Percentiles rank a stretch among this genome's conserved stretches.
Evolutionary conservation across 495 filamentous ascomycete genomes (phyloP).

Genomic region (Amorphotheca resinae): DNA sequence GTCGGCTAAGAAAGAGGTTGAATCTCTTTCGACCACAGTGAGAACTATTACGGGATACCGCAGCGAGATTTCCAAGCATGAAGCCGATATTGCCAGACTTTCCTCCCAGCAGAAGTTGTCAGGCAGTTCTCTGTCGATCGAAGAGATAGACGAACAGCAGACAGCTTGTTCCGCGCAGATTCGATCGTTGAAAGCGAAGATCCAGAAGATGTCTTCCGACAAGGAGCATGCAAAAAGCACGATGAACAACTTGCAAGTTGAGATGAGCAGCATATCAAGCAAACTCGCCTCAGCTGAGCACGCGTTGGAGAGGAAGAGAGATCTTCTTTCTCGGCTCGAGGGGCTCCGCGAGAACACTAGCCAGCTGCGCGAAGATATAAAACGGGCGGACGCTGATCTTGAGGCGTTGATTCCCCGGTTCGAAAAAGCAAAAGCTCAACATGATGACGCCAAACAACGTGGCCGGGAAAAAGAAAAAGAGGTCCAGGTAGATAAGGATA

Average conservation of each 20-base stretch:
- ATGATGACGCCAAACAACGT: conserved; percentile 61
- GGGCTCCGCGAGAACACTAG: conserved; percentile 54
- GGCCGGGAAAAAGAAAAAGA: conserved; percentile 62
- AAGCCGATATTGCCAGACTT: conserved; percentile 58
- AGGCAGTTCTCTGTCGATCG: conserved; percentile 50
- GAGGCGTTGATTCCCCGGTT: conserved; percentile 59
- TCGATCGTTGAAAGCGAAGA: conserved; percentile 44
- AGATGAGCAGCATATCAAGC: conserved; percentile 54
- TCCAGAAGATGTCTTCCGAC: conserved; percentile 51
- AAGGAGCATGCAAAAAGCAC: conserved; percentile 55
- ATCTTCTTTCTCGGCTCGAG: conserved; percentile 53
- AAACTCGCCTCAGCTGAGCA: conserved; percentile 55
- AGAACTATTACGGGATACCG: conserved; percentile 59
- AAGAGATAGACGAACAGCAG: conserved; percentile 74
- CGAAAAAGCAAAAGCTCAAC: conserved; percentile 54
- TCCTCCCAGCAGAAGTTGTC: conserved; percentile 56
- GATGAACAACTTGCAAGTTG: conserved; percentile 58
- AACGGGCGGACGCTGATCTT: conserved; percentile 55
- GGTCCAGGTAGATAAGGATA: conserved; percentile 57
- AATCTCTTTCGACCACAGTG: conserved; percentile 63
- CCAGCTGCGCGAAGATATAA: conserved; percentile 55
- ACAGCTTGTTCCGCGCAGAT: conserved; percentile 54
- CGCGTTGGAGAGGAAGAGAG: conserved; percentile 65
- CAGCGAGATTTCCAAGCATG: conserved; percentile 55
- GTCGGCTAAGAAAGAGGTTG: conserved; percentile 58